Evolutionary conservation across 23 red algal species (phyloP), one percentile per base, ranked within the genome.

Genomic region (Gracilariopsis chorda): DNA sequence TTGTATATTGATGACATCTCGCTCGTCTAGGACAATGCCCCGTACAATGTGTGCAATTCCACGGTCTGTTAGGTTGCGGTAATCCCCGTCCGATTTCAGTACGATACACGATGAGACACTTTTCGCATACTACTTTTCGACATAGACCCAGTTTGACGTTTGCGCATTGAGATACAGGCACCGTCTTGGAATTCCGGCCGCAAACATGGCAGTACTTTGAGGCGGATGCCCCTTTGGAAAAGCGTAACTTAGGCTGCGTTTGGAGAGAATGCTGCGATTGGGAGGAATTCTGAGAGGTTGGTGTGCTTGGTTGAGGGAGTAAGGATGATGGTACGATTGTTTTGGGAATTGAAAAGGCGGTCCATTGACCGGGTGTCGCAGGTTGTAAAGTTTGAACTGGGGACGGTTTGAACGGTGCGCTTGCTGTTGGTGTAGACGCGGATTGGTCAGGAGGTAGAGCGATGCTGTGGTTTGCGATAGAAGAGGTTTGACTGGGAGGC

Each of bases 191-290:
- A 32, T 67, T 56, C 3, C 84, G 45, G 24, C 69, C 84, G 58
- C 84, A 89, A 7, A 89, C 77, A 52, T 89, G 84, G 56, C 84
- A 89, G 6, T 78, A 89, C 14, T 78, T 61, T 13, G 69, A 78
- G 4, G 84, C 65, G 2, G 68, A 61, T 11, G 84, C 82, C 2
- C 82, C 82, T 35, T 86, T 65, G 23, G 82, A 86, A 34, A 68
- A 86, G 1, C 82, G 82, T 47, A 86, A 63, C 44, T 86, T 86
- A 25, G 82, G 82, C n/a, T 42, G 67, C 14, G 32, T 47, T 2
- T 73, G 39, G 40, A 36, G 2, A 11, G 16, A 73, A 19, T 20
- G 9, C 32, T 47, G 67, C 37, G 23, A 47, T 73, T 46, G 42
- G 36, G 39, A 39, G 40, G n/a, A n/a, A n/a, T 25, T 5, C 67